Evolutionary conservation across 352 stramenopile species (phyloP).

Genomic region (Pythium graminicola): DNA sequence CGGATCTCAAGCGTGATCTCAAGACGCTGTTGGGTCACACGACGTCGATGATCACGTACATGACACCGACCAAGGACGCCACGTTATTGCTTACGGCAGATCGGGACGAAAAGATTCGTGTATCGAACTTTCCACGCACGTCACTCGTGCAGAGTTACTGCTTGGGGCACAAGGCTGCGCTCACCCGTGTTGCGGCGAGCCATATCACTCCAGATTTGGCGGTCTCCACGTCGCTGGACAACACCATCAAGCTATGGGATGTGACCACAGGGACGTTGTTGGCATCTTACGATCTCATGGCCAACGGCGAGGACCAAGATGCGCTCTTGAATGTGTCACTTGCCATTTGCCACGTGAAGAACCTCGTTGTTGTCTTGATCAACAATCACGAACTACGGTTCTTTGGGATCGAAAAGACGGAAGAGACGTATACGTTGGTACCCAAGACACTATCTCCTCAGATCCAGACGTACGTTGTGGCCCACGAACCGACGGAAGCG

Average conservation of each 20-base stretch:
- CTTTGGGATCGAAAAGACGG: slow-evolving; percentile 38
- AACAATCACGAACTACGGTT: slow-evolving; percentile 43
- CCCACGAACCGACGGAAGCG: slow-evolving; percentile 41
- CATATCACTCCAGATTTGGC: slow-evolving; percentile 38
- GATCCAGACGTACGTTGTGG: slow-evolving; percentile 14
- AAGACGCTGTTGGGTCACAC: slow-evolving; percentile 79
- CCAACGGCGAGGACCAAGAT: slow-evolving; percentile 21
- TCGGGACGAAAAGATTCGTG: slow-evolving; percentile 81
- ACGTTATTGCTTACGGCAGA: slow-evolving; percentile 66
- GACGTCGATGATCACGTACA: slow-evolving; percentile 81
- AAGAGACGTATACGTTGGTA: slow-evolving; percentile 9
- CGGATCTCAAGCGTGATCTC: slow-evolving; percentile 49
- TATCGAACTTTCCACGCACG: slow-evolving; percentile 71
- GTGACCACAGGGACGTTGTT: slow-evolving; percentile 43
- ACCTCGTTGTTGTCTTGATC: slow-evolving; percentile 52
- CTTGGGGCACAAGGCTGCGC: slow-evolving; percentile 61
- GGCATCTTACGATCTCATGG: slow-evolving; percentile 44
- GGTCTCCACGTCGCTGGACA: slow-evolving; percentile 73
- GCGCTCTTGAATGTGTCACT: slow-evolving; percentile 50
- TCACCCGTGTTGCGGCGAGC: slow-evolving; percentile 54
- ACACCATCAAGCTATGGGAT: slow-evolving; percentile 76
- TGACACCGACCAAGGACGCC: slow-evolving; percentile 48
- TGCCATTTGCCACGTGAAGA: slow-evolving; percentile 43
- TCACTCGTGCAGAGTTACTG: slow-evolving; percentile 79
- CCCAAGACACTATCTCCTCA: slow-evolving; percentile 27